These are phyloP conservation scores for Betula pendula DNA, from an alignment of 306 rosid genomes.

Conservation along the genomic window DNA sequence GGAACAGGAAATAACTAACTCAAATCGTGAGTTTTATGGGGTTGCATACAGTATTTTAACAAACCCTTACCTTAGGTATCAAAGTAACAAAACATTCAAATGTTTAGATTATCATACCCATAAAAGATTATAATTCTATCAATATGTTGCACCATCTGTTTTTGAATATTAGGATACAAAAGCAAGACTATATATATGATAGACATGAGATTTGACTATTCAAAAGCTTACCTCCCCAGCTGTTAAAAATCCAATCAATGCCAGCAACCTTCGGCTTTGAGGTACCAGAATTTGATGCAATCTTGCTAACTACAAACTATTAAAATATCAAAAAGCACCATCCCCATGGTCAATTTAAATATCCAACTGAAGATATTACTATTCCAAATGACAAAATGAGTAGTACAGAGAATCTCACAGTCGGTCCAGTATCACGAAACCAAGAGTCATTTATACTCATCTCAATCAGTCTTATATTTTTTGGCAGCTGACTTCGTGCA, in stretches of 20 bases:
- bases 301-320: slow-evolving; percentile 73
- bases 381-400: slow-evolving; percentile 8
- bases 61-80: neutral
- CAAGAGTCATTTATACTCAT: slow-evolving; percentile 78
- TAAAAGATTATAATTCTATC: neutral
- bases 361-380: neutral
- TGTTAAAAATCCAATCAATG: slow-evolving; percentile 87
- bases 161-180: neutral
- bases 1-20: neutral
- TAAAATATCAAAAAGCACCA: slow-evolving; percentile 4
- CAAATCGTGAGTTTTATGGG: neutral
- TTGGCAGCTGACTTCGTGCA: slow-evolving; percentile 69
- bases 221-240: slow-evolving; percentile 83
- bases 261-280: slow-evolving; percentile 57
- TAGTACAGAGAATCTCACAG: slow-evolving; percentile 52
- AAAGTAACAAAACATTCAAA: neutral
- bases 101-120: neutral
- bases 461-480: slow-evolving; percentile 70
- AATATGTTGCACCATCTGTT: neutral
- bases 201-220: neutral
- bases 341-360: neutral
- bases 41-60: neutral
- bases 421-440: slow-evolving; percentile 90
- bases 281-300: slow-evolving; percentile 26
- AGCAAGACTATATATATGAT: neutral